Conservation (phyloP, 441 rosid genomes). For the Brassica balearica region DNA sequence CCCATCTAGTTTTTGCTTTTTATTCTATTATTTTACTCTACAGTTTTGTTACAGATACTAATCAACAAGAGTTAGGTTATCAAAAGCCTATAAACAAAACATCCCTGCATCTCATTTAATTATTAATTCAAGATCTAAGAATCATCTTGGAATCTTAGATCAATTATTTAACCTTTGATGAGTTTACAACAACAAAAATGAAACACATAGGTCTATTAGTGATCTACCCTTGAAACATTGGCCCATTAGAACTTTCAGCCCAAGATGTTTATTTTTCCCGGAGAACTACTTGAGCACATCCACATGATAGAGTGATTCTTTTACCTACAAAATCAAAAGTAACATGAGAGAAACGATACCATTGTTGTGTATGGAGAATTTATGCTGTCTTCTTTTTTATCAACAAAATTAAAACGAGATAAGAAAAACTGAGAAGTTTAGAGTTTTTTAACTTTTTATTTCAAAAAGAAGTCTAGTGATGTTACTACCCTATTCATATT, state of each 20-base stretch:
- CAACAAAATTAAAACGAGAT: neutral
- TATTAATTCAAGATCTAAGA: neutral
- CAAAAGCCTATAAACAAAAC: neutral
- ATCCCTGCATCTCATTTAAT: neutral
- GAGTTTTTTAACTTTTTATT: neutral
- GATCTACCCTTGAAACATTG: neutral
- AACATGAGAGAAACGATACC: neutral
- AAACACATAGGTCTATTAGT: neutral
- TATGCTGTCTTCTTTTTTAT: neutral
- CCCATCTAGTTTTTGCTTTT: neutral
- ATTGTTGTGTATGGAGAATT: neutral
- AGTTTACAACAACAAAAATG: neutral
- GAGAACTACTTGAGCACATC: slow-evolving; percentile 35
- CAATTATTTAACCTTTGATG: neutral
- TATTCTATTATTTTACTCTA: neutral
- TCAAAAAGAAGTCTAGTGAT: neutral
- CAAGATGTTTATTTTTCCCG: slow-evolving; percentile 24
- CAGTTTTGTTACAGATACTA: neutral
- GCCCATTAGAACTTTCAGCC: slow-evolving; percentile 18
- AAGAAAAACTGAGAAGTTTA: neutral
- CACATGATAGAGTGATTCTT: slow-evolving; percentile 21
- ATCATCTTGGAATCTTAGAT: slow-evolving; percentile 7
- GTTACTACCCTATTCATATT: neutral
- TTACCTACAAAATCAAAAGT: slow-evolving; percentile 25
- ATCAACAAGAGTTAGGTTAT: neutral